These are phyloP conservation scores for Alnus rubra DNA, from an alignment of 306 rosid species.

Conservation along the genomic window DNA sequence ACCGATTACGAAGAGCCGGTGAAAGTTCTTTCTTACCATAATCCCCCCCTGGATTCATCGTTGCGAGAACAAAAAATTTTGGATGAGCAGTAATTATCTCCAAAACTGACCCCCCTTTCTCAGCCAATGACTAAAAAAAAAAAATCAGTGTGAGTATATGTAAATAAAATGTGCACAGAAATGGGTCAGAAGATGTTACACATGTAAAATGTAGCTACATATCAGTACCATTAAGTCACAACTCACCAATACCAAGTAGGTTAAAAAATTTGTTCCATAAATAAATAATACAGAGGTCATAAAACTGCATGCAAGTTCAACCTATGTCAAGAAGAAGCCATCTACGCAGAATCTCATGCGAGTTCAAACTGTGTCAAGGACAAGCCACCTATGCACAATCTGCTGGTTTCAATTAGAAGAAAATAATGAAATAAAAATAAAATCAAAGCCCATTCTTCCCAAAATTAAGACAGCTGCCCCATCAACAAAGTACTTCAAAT, in stretches of 20 bases:
- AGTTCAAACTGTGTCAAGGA: background rate
- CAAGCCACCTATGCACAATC: background rate
- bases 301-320: background rate
- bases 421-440: background rate
- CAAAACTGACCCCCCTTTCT: slow-evolving; percentile 84
- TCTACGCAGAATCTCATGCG: background rate
- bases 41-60: slow-evolving; percentile 99
- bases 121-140: slow-evolving; percentile 66
- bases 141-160: background rate
- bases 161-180: background rate
- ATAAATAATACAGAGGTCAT: background rate
- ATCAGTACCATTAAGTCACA: background rate
- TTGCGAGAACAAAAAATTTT: slow-evolving; percentile 79
- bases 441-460: background rate
- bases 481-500: background rate
- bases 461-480: background rate
- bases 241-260: background rate
- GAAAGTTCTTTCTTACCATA: slow-evolving; percentile 90
- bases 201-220: background rate
- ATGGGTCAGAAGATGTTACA: background rate
- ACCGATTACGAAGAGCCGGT: slow-evolving; percentile 92
- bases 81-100: slow-evolving; percentile 71
- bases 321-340: background rate
- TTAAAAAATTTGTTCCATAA: background rate
- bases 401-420: background rate